These are phyloP conservation scores for Glarea lozoyensis DNA, from an alignment of 495 filamentous ascomycete species.

Conservation along the genomic window DNA sequence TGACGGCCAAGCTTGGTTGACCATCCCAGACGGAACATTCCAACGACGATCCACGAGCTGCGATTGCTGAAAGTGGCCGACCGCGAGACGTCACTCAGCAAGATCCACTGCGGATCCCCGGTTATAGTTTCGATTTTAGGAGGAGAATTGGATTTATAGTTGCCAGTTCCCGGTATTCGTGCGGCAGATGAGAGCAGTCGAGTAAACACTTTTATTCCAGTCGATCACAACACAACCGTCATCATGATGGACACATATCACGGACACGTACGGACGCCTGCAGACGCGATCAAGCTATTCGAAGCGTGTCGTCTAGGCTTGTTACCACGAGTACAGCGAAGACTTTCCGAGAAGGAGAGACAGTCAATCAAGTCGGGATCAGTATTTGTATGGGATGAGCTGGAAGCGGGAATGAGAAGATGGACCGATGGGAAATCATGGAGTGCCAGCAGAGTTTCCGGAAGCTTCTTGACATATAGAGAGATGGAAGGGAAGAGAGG, in stretches of 20 bases:
- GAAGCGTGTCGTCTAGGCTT: slow-evolving; percentile 90
- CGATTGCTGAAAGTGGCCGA: too few relatives aligned
- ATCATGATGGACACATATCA: slow-evolving; percentile 87
- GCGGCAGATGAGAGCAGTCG: neutral
- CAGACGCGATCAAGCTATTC: slow-evolving; percentile 93
- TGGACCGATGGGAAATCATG: slow-evolving; percentile 99
- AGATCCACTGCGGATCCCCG: neutral
- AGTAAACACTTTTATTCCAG: neutral
- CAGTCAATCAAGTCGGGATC: slow-evolving; percentile 91
- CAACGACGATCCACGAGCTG: too few relatives aligned
- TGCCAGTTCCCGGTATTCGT: neutral
- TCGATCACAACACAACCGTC: neutral
- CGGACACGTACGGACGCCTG: slow-evolving; percentile 83
- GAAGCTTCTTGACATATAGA: slow-evolving; percentile 93
- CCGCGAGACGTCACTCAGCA: too few relatives aligned
- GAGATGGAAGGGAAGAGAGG: slow-evolving; percentile 98
- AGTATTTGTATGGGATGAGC: slow-evolving; percentile 98
- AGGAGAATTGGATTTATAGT: neutral
- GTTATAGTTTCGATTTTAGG: neutral
- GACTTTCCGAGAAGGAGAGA: slow-evolving; percentile 93
- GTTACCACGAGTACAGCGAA: slow-evolving; percentile 82
- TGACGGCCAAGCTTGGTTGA: slow-evolving; percentile 4
- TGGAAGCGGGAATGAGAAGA: slow-evolving; percentile 94
- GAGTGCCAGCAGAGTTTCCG: slow-evolving; percentile 95
- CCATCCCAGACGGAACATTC: slow-evolving; percentile 2